phyloP scores from a whole-genome alignment of 1,284 basidiomycete genomes.

The Wolfiporia cocos region DNA sequence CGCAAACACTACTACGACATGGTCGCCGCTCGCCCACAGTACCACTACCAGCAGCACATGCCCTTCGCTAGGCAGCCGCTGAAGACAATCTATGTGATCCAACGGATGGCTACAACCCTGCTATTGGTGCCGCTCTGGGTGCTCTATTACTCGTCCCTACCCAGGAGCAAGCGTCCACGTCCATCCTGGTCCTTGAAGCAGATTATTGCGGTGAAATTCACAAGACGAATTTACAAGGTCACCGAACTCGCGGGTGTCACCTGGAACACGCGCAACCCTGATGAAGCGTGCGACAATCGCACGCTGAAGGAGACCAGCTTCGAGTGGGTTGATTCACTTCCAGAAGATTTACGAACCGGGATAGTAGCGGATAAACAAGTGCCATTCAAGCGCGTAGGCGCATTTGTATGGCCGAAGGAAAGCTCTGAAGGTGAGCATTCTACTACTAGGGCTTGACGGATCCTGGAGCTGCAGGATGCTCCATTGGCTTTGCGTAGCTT shows the following conservation, averaged over 20 bases:
- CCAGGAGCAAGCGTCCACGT: constrained; percentile 36
- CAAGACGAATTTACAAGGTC: constrained; percentile 42
- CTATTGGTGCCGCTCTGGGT: constrained; percentile 39
- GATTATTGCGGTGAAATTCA: constrained; percentile 44
- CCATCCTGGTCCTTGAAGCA: constrained; percentile 42
- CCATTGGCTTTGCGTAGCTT: too few species aligned
- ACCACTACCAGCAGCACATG: constrained; percentile 20
- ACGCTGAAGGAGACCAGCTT: constrained; percentile 40
- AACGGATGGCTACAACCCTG: constrained; percentile 39
- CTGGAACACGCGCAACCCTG: constrained; percentile 41
- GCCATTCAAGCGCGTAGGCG: constrained; percentile 37
- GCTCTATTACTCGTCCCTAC: constrained; percentile 33
- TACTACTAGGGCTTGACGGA: too few species aligned
- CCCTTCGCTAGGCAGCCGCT: constrained; percentile 39
- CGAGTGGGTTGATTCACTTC: constrained; percentile 39
- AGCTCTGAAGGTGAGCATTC: constrained; percentile 18
- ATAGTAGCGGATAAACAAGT: constrained; percentile 33
- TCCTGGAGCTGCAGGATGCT: too few species aligned
- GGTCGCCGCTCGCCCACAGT: too few species aligned
- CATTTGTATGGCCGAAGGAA: constrained; percentile 41
- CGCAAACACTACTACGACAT: too few species aligned
- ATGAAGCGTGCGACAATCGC: constrained; percentile 22
- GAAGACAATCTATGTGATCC: constrained; percentile 41
- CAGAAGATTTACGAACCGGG: constrained; percentile 32
- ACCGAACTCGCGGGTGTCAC: constrained; percentile 49